Base-by-base conservation (phyloP, 768 basidiomycete species). In the Lentinus tigrinus region DNA sequence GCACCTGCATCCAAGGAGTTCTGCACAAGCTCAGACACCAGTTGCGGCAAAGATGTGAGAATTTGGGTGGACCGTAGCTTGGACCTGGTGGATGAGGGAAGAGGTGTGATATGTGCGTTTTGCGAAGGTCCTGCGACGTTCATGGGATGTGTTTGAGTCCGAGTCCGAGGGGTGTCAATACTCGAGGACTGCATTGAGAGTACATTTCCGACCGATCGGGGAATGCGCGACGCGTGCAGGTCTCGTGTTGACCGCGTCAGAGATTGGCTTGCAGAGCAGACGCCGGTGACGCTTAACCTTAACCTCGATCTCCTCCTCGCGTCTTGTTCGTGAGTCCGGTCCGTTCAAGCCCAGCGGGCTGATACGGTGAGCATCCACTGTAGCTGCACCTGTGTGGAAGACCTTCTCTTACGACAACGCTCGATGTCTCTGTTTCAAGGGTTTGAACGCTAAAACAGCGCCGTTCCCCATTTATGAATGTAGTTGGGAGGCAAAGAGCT, bases 1-100 rank as follows among this genome's bases (percentile, higher is more conserved):
- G 94, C 85, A 27, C 78, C 78, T 2, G 95, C 92, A 65, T 98
- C 96, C 9, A 98, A 77, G 3, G 92, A 81, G 70, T 98, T 98
- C 70, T 95, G 95, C 11, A 95, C 71, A 36, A 98, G 83, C 72
- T 98, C 94, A 2, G 86, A 87, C 21, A 95, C 76, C 56, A 95
- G 77, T 68, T 89, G 85, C 8, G 89, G 79, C 26, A 97, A 69
- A 5, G 93, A 89, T 0, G 93, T 93, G 58, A 98, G 73, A 61
- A 95, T 86, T 66, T 92, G 84, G 0, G 91, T 83, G 2, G 94
- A 95, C 42, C 95, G 85, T 44, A 98, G 77, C 64, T 78, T 85
- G 21, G 83, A 77, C 44, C 83, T 85, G 6, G 91, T 91, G n/a
- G 77, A 74, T 17, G 66, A 69, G 44, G 88, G 78, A 31, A 96